Conservation (phyloP, 1,284 basidiomycete species). For the Singerocomus inundabilis region DNA sequence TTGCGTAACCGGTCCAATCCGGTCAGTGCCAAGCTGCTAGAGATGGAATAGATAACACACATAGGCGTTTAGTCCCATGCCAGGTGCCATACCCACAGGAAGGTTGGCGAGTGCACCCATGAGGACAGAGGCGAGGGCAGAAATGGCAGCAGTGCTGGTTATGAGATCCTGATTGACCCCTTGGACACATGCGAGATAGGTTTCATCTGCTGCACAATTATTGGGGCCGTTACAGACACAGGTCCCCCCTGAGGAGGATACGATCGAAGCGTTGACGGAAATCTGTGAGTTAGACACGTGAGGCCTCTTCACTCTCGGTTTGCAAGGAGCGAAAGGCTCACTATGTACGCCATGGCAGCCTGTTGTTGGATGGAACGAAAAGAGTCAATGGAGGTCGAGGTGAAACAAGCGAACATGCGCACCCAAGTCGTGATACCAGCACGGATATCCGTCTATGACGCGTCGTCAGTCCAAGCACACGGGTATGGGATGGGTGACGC, state of each 20-base stretch:
- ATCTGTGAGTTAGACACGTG: slow-evolving; percentile 46
- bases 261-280: slow-evolving; percentile 80
- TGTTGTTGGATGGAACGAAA: slow-evolving; percentile 18
- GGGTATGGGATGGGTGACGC: slow-evolving; percentile 24
- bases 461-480: slow-evolving; percentile 6
- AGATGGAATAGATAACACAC: slow-evolving; percentile 41
- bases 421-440: slow-evolving; percentile 85
- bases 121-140: slow-evolving; percentile 72
- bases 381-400: slow-evolving; percentile 7
- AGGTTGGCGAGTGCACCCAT: slow-evolving; percentile 87
- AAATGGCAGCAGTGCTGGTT: slow-evolving; percentile 75
- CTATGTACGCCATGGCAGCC: slow-evolving; percentile 72
- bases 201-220: slow-evolving; percentile 53
- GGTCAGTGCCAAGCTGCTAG: background rate
- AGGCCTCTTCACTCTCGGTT: background rate
- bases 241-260: slow-evolving; percentile 76
- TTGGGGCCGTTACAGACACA: slow-evolving; percentile 67
- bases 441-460: slow-evolving; percentile 68
- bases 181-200: slow-evolving; percentile 65
- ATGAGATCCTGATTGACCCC: slow-evolving; percentile 73
- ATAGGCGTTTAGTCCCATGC: slow-evolving; percentile 82
- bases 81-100: slow-evolving; percentile 79
- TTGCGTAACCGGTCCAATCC: background rate
- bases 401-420: slow-evolving; percentile 22
- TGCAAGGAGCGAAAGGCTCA: slow-evolving; percentile 27